Percentiles rank a stretch among this genome's conserved stretches.
Conservation (phyloP, 805 yeast genomes). For the Nakazawaea populi region DNA sequence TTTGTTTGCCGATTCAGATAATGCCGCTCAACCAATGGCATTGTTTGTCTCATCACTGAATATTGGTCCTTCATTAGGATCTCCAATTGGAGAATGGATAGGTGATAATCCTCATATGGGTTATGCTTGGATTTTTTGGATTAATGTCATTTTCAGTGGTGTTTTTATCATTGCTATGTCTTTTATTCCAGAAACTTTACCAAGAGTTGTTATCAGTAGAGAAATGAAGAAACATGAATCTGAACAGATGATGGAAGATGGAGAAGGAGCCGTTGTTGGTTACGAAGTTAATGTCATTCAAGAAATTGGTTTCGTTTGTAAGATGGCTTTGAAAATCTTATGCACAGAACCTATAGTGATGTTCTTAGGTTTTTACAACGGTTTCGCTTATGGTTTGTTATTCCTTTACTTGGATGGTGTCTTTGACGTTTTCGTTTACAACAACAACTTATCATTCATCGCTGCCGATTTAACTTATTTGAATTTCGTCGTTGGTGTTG, state of each 20-base stretch:
- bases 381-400: slow-evolving; percentile 29
- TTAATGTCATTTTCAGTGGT: slow-evolving; percentile 26
- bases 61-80: slow-evolving; percentile 30
- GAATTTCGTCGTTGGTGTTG: slow-evolving; percentile 29
- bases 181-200: slow-evolving; percentile 29
- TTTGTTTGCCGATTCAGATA: slow-evolving; percentile 27
- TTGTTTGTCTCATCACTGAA: slow-evolving; percentile 28
- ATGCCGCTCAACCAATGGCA: slow-evolving; percentile 30
- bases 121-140: slow-evolving; percentile 26
- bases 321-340: slow-evolving; percentile 28
- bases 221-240: slow-evolving; percentile 17
- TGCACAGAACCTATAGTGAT: slow-evolving; percentile 29
- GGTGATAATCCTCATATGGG: slow-evolving; percentile 23
- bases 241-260: slow-evolving; percentile 10
- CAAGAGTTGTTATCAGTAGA: slow-evolving; percentile 27
- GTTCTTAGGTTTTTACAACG: slow-evolving; percentile 28
- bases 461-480: slow-evolving; percentile 27
- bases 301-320: slow-evolving; percentile 22
- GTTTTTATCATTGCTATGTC: slow-evolving; percentile 16
- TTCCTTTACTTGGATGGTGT: slow-evolving; percentile 31
- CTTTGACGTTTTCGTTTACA: slow-evolving; percentile 26
- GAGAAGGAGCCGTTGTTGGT: slow-evolving; percentile 16
- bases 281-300: slow-evolving; percentile 17
- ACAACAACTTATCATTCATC: slow-evolving; percentile 25
- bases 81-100: slow-evolving; percentile 30